Percentiles rank a stretch among this genome's conserved stretches.
Evolutionary conservation across 371 early-diverging fungal genomes (phyloP).

Genomic region (Fennellomyces sp.): DNA sequence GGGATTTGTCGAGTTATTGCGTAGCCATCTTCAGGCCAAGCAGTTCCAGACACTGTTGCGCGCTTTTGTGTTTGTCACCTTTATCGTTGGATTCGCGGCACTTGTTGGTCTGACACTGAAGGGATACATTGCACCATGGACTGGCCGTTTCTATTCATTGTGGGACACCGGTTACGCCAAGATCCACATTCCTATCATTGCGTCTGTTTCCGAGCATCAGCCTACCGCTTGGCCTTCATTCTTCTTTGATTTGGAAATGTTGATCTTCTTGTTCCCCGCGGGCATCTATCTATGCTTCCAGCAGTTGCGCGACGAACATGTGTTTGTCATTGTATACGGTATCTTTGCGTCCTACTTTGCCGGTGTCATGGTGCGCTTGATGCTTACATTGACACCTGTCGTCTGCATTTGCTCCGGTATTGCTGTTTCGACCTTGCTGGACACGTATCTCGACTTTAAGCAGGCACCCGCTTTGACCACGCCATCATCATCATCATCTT

Average conservation of each 20-base stretch:
- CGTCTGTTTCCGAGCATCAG: constrained; percentile 99
- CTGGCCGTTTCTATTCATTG: constrained; percentile 98
- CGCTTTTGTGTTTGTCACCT: constrained; percentile 64
- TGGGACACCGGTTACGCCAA: constrained; percentile 99
- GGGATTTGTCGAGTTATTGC: constrained; percentile 86
- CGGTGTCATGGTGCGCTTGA: constrained; percentile 99
- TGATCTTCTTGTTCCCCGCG: constrained; percentile 95
- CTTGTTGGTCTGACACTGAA: constrained; percentile 70
- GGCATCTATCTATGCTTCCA: constrained; percentile 96
- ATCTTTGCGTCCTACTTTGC: constrained; percentile 98
- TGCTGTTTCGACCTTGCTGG: constrained; percentile 84
- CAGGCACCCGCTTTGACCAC: constrained; percentile 12
- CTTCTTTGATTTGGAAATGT: constrained; percentile 96
- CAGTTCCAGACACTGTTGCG: constrained; percentile 84
- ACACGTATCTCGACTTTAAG: constrained; percentile 68
- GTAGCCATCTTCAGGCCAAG: constrained; percentile 78
- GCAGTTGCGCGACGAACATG: constrained; percentile 91
- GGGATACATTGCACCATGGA: constrained; percentile 96
- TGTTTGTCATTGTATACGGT: constrained; percentile 95
- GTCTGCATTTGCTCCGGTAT: constrained; percentile 96
- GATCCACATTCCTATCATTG: constrained; percentile 98
- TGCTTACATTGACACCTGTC: constrained; percentile 96
- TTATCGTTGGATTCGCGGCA: constrained; percentile 51
- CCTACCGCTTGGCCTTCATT: constrained; percentile 99
- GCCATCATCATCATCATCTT: constrained; percentile 1